Conservation (phyloP, 2,329 filamentous ascomycete genomes). For the Blumeriella jaapii region DNA sequence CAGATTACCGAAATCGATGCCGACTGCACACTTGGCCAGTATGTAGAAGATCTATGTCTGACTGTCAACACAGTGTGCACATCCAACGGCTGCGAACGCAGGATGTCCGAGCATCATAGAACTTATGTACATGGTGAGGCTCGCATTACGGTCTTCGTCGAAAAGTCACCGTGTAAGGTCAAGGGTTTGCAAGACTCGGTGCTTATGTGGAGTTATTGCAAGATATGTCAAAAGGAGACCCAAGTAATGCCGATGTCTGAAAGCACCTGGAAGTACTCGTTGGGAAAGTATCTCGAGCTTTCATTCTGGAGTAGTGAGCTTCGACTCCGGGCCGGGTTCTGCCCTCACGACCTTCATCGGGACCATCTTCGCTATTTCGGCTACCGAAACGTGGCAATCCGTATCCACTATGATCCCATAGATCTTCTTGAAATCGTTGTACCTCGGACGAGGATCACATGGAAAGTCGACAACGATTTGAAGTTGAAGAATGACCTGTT, state of each 20-base stretch:
- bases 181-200: constrained; percentile 62
- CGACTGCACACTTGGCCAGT: constrained; percentile 89
- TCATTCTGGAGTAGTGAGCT: constrained; percentile 90
- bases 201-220: constrained; percentile 96
- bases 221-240: constrained; percentile 81
- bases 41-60: constrained; percentile 80
- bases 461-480: constrained; percentile 94
- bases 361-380: constrained; percentile 92
- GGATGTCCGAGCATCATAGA: constrained; percentile 84
- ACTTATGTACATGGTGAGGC: constrained; percentile 97
- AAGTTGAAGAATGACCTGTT: constrained; percentile 89
- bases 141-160: constrained; percentile 82
- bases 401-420: constrained; percentile 87
- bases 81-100: constrained; percentile 74
- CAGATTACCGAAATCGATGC: constrained; percentile 68
- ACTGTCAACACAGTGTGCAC: constrained; percentile 67
- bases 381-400: constrained; percentile 70
- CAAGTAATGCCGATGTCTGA: constrained; percentile 85
- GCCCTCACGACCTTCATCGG: constrained; percentile 82
- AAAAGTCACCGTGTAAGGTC: constrained; percentile 57
- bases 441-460: constrained; percentile 78
- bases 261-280: constrained; percentile 94
- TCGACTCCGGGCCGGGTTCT: constrained; percentile 61
- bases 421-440: constrained; percentile 91
- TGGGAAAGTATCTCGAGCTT: constrained; percentile 95